Base-by-base conservation (phyloP, 2,329 filamentous ascomycete species). In the Tolypocladium tropicale region DNA sequence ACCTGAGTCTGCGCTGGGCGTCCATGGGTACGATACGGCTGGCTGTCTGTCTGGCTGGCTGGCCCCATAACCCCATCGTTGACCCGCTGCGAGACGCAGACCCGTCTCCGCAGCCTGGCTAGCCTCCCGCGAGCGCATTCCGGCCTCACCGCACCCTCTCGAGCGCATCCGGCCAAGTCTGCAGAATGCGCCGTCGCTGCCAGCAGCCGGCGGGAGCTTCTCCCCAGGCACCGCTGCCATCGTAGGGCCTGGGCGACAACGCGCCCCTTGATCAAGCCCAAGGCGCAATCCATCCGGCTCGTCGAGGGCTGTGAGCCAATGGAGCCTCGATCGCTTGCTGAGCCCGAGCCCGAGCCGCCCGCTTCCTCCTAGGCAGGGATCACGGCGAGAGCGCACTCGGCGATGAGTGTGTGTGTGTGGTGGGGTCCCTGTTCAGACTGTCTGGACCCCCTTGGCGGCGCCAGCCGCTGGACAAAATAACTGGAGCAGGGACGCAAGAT, bases 321-420 rank as follows among this genome's bases (percentile, higher is more conserved):
- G 57, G 59, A 46, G 54, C 57, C 55, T n/a, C 30, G 23, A 34
- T 56, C 32, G 50, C 48, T 41, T 30, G 53, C 57, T 39, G 56
- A 33, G 49, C 53, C 59, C 57, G 51, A 55, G 37, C 21, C 28
- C n/a, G 46, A 33, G 46, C 58, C 56, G 58, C 58, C 60, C 57
- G 57, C 58, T 58, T 52, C 55, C 54, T 59, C 32, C 56, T 57
- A 56, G 56, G 54, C 63, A 64, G 62, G 63, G 63, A 63, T 64
- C 61, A 51, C 54, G 55, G 57, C 55, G 54, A 60, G 9, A 18
- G 46, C 25, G 25, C 46, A 49, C 43, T 12, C 46, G n/a, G 14
- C 41, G 28, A 46, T 3, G 21, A 25, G 32, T 11, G 46, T n/a
- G 28, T 32, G 46, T 52, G 50, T 52, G 34, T 53, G 51, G 51